Conservation (phyloP, 805 yeast genomes). For the Hanseniaspora guilliermondii region DNA sequence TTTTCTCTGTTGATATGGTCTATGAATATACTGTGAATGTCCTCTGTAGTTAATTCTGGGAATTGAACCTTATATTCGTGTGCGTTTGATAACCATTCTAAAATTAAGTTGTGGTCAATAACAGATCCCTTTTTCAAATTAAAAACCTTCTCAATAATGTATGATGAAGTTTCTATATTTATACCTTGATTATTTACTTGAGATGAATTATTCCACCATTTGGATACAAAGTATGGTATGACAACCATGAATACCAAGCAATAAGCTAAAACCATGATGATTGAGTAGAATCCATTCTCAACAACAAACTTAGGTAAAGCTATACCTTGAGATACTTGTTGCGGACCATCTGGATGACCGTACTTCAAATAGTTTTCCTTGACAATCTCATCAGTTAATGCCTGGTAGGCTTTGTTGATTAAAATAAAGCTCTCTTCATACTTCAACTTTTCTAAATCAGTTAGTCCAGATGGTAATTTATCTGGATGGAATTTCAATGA, state of each 20-base stretch:
- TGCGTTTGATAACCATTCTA: constrained; percentile 51
- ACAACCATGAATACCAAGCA: constrained; percentile 61
- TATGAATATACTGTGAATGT: constrained; percentile 40
- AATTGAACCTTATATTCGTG: constrained; percentile 45
- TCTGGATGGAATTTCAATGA: constrained; percentile 90
- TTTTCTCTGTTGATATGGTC: constrained; percentile 47
- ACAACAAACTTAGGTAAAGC: constrained; percentile 87
- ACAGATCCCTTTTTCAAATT: constrained; percentile 60
- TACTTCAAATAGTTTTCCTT: constrained; percentile 71
- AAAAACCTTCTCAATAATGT: constrained; percentile 56
- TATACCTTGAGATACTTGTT: constrained; percentile 78
- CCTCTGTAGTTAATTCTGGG: constrained; percentile 32
- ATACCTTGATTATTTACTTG: constrained; percentile 71
- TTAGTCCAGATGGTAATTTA: constrained; percentile 53
- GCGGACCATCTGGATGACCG: constrained; percentile 98
- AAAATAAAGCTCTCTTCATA: constrained; percentile 68
- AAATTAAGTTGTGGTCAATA: constrained; percentile 44
- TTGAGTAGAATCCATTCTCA: constrained; percentile 62
- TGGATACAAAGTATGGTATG: constrained; percentile 68
- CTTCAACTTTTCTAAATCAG: constrained; percentile 41
- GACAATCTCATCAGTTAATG: constrained; percentile 79
- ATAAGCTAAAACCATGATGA: constrained; percentile 51
- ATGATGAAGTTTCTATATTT: constrained; percentile 70
- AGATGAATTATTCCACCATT: constrained; percentile 83
- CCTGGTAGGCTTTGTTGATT: constrained; percentile 84